Percentiles rank a stretch among this genome's conserved stretches.
Conservation (phyloP, 345 rosid genomes). For the Erysimum cheiranthoides region DNA sequence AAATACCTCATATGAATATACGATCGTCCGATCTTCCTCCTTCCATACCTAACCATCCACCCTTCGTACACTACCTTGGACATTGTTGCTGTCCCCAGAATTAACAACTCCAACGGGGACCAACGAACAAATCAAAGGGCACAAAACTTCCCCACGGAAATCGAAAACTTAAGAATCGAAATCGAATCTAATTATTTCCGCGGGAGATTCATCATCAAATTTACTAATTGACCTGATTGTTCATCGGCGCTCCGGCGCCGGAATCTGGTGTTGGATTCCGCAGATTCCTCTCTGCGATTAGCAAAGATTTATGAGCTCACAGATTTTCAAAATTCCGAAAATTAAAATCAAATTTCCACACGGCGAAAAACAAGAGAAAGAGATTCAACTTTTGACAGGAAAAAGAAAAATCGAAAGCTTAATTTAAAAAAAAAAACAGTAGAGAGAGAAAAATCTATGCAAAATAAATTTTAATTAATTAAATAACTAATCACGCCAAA, state of each 20-base stretch:
- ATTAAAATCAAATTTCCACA: neutral
- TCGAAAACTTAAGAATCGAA: conserved; percentile 16
- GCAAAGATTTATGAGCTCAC: conserved; percentile 38
- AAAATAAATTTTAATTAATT: neutral
- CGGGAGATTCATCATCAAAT: conserved; percentile 23
- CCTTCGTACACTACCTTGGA: conserved; percentile 97
- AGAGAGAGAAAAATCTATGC: conserved; percentile 19
- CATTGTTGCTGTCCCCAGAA: conserved; percentile 42
- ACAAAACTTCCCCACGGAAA: conserved; percentile 11
- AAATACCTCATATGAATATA: conserved; percentile 96
- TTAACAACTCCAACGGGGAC: neutral
- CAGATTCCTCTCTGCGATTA: neutral
- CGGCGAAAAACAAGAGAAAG: conserved; percentile 31
- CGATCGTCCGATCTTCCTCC: conserved; percentile 96
- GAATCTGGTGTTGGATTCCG: conserved; percentile 26
- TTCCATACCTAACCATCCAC: conserved; percentile 99
- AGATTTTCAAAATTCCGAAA: conserved; percentile 15
- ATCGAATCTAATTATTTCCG: conserved; percentile 31
- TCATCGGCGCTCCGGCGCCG: conserved; percentile 46
- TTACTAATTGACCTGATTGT: conserved; percentile 29
- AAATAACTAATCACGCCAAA: conserved; percentile 38
- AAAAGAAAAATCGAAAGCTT: neutral
- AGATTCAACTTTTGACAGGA: conserved; percentile 38
- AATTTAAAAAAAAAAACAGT: neutral
- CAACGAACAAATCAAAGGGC: conserved; percentile 1